Base-by-base conservation (phyloP, 805 yeast species). In the Scheffersomyces amazonensis region DNA sequence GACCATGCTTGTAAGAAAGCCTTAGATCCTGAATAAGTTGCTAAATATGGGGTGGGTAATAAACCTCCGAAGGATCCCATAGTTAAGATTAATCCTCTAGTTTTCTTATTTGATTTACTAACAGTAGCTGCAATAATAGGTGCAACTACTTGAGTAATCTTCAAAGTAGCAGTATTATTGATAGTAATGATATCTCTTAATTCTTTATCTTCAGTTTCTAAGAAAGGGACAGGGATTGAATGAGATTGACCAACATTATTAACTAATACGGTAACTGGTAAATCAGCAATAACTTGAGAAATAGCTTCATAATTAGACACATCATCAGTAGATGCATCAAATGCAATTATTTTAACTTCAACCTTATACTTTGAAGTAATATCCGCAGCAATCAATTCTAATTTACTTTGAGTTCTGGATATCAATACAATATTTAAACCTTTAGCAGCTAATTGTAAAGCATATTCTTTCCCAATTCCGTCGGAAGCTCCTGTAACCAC, bases 51-150 rank as follows among this genome's bases (percentile, higher is more conserved):
- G 10, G 96, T 83, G 39, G 99, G 98, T 33, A 87, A 71, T 49
- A 90, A 73, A 3, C 98, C 99, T 37, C 96, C 96, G 57, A 93
- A 91, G 3, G 98, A 91, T 32, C 98, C 97, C 96, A 93, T 87
- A 21, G 93, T 89, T 50, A 93, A 71, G 42, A 93, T 78, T 53
- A 93, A 75, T 28, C 96, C 96, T 45, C 78, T 75, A n/a, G 62
- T 47, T 19, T 62, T 58, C 41, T 70, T 66, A 25, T 58, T 52
- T 27, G 66, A 53, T 17, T 58, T 50, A 30, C 66, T 64, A 18
- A 78, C 72, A 30, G 86, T 76, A 12, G 70, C 64, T 25, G 72
- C 60, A 51, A 93, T 81, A n/a, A 66, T 55, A 32, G 96, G 96
- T 4, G 82, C 71, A 20, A 89, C 76, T n/a, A 78, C 62, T 58